Base-by-base conservation (phyloP, 352 stramenopile species). In the Globisporangium yorkense region DNA sequence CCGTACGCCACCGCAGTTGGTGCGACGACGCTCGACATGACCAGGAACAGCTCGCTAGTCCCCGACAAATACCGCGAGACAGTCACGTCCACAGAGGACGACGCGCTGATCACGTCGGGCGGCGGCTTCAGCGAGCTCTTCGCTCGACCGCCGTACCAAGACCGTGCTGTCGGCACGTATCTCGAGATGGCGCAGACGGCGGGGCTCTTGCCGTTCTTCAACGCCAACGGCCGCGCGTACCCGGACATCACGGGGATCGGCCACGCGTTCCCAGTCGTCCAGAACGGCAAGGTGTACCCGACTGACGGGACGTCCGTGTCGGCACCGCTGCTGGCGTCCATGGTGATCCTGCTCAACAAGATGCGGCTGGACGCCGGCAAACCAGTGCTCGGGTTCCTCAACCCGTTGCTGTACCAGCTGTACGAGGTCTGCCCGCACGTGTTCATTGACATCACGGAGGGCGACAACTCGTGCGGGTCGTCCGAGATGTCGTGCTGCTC, bases 221-320 rank as follows among this genome's bases (percentile, higher is more conserved):
- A 77, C 29, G 16, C 29, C 1, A 59, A 61, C 20, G 82, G 82
- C 15, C 66, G 82, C 49, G 82, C 74, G 29, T 77, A 88, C 27
- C 82, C 82, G 0, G 82, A 92, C 41, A 62, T 92, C n/a, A 61
- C 80, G 45, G 83, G 76, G 0, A 52, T 90, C 9, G 83, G 83
- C 12, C 75, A 87, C 51, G 66, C 67, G 29, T 87, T 92, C 59
- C 78, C 76, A 8, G 76, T 89, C 5, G 67, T 81, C 54, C 58
- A 84, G 31, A 84, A 86, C 40, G 77, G 77, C 16, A 56, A 71
- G 27, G 44, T 90, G 35, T 63, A 62, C 18, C 66, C 71, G 10
- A 90, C 79, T 0, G 83, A 92, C 33, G 83, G 83, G 35, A 92
- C 83, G 10, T 89, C 78, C 0, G 80, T 89, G 24, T 89, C 83